Evolutionary conservation across 257 asterid genomes (phyloP).

Genomic region (Ajuga chamaepitys): DNA sequence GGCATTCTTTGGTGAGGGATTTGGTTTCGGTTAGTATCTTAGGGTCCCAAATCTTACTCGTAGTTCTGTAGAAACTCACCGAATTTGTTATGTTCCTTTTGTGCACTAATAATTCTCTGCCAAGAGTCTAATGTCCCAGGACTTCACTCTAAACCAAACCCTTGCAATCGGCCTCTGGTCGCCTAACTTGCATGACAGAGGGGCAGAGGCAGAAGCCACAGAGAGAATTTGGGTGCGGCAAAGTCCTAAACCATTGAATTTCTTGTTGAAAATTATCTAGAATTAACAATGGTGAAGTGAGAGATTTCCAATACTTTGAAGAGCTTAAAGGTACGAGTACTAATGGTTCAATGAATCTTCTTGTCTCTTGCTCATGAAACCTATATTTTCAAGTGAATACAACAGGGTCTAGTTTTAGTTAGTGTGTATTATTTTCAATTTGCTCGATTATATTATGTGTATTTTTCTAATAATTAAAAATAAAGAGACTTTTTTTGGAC

Average conservation of each 20-base stretch:
- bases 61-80: too few relatives aligned
- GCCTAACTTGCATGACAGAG: background rate
- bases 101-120: too few relatives aligned
- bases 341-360: background rate
- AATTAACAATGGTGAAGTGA: constrained; percentile 67
- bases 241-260: background rate
- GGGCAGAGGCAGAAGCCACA: background rate
- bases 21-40: too few relatives aligned
- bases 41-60: too few relatives aligned
- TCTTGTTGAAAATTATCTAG: background rate
- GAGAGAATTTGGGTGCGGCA: background rate
- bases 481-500: background rate
- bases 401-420: constrained; percentile 3
- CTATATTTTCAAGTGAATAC: background rate
- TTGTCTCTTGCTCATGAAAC: background rate
- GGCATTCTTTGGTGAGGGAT: too few relatives aligned
- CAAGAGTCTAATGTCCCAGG: background rate
- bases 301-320: constrained; percentile 75
- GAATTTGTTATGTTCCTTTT: too few relatives aligned
- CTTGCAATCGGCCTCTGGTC: constrained; percentile 13
- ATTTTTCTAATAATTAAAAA: background rate
- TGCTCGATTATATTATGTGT: background rate
- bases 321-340: constrained; percentile 63
- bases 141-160: constrained; percentile 7
- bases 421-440: background rate